Conservation (phyloP, 2,329 filamentous ascomycete genomes). For the Fusarium sublunatum region DNA sequence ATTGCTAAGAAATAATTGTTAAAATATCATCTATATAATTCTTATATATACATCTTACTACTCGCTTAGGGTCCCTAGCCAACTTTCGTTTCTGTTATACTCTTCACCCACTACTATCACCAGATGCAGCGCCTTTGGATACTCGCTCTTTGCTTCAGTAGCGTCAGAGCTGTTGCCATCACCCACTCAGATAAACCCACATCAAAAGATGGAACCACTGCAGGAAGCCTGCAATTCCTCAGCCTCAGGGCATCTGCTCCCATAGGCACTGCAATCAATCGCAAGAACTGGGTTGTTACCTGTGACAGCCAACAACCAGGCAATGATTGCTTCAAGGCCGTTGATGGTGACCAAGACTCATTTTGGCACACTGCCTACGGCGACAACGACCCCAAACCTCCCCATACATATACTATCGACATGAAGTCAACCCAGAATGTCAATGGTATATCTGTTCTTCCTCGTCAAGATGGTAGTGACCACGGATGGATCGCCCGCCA, state of each 20-base stretch:
- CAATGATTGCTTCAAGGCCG: slow-evolving; percentile 28
- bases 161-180: background rate
- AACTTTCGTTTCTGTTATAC: no score
- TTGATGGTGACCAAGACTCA: slow-evolving; percentile 19
- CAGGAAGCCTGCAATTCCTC: background rate
- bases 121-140: background rate
- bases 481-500: slow-evolving; percentile 21
- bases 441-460: slow-evolving; percentile 27
- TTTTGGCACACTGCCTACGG: slow-evolving; percentile 29
- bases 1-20: no score
- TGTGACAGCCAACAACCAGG: slow-evolving; percentile 22
- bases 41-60: no score
- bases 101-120: background rate
- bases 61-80: no score
- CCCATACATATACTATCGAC: slow-evolving; percentile 24
- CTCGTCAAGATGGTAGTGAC: slow-evolving; percentile 12
- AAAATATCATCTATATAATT: no score
- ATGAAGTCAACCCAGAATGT: slow-evolving; percentile 23
- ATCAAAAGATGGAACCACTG: background rate
- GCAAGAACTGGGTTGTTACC: slow-evolving; percentile 25
- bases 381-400: slow-evolving; percentile 9
- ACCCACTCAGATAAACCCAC: background rate
- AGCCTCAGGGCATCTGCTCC: slow-evolving; percentile 3
- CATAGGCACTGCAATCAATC: slow-evolving; percentile 11
- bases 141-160: background rate